Conservation (phyloP, 352 stramenopile genomes). For the Phytophthora citricola region DNA sequence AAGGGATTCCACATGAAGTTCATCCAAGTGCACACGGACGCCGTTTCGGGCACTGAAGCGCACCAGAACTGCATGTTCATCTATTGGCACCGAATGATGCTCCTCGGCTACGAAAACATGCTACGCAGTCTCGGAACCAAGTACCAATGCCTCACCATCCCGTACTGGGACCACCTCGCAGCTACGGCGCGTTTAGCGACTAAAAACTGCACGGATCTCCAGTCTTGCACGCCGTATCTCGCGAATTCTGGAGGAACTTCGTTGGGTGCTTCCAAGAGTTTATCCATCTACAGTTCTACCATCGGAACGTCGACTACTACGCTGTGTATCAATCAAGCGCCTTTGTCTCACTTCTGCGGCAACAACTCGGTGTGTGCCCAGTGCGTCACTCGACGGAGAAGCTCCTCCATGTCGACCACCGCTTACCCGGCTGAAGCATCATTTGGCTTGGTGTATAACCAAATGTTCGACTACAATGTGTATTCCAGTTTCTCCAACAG, state of each 20-base stretch:
- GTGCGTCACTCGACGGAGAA: slow-evolving; percentile 42
- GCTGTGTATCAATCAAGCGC: slow-evolving; percentile 38
- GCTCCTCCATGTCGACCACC: slow-evolving; percentile 9
- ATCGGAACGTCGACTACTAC: slow-evolving; percentile 29
- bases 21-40: slow-evolving; percentile 64
- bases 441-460: slow-evolving; percentile 50
- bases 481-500: slow-evolving; percentile 31
- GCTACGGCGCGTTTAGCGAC: slow-evolving; percentile 24
- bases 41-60: slow-evolving; percentile 49
- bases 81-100: slow-evolving; percentile 74
- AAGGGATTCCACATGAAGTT: slow-evolving; percentile 56
- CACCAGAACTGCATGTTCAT: slow-evolving; percentile 73
- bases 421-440: slow-evolving; percentile 41
- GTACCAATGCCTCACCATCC: slow-evolving; percentile 67
- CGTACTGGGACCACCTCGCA: slow-evolving; percentile 65
- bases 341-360: slow-evolving; percentile 57
- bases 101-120: slow-evolving; percentile 81
- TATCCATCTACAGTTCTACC: slow-evolving; percentile 16
- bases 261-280: slow-evolving; percentile 12
- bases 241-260: slow-evolving; percentile 42
- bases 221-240: slow-evolving; percentile 46
- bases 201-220: slow-evolving; percentile 38
- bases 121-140: slow-evolving; percentile 46
- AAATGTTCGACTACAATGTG: slow-evolving; percentile 48
- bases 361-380: slow-evolving; percentile 40